Base-by-base conservation (phyloP, 2,329 filamentous ascomycete species). In the Nigrograna mackinnonii region DNA sequence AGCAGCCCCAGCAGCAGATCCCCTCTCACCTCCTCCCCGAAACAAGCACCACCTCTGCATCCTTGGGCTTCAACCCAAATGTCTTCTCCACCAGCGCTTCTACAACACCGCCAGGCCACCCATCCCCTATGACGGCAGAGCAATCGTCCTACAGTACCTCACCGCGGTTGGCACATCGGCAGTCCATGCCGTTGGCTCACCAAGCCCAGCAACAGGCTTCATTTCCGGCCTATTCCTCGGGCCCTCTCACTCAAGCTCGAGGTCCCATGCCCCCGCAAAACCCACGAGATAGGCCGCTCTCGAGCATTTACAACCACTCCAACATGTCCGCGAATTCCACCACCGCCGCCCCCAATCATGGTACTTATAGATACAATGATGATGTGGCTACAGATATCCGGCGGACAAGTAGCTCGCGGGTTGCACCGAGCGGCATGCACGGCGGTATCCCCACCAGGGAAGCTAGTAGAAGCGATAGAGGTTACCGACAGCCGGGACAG, bases 361-460 rank as follows among this genome's bases (percentile, higher is more conserved):
- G 67, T 35, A 71, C 72, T 19, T 74, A 77, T 55, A 55, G 75
- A 46, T 78, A 77, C 55, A 69, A 71, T 42, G 73, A 76, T 46
- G 73, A 77, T 28, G 55, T 62, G 35, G 62, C 67, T 46, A 43
- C 55, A 5, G 58, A 66, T 49, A 56, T 64, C 34, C 49, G 75
- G 44, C 76, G 80, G 60, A 73, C 84, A 48, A 81, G 78, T 54
- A 83, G 86, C 56, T 85, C 86, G 13, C 78, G 85, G 52, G 79
- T 80, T 34, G 79, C 79, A 12, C 77, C 78, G 18, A 78, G 80
- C 22, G 78, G 80, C 31, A 80, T 85, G 61, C 76, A 82, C 45
- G 74, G 80, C 11, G 76, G 79, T 14, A 77, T 85, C 35, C 83
- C 85, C 3, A 78, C 82, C 22, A 78, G 87, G 56, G 87, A 91